A percentile compares a stretch with the other conserved stretches of the same genome.
These are phyloP conservation scores for Hyaloscypha bicolor DNA, from an alignment of 495 filamentous ascomycete species.

Conservation along the genomic window DNA sequence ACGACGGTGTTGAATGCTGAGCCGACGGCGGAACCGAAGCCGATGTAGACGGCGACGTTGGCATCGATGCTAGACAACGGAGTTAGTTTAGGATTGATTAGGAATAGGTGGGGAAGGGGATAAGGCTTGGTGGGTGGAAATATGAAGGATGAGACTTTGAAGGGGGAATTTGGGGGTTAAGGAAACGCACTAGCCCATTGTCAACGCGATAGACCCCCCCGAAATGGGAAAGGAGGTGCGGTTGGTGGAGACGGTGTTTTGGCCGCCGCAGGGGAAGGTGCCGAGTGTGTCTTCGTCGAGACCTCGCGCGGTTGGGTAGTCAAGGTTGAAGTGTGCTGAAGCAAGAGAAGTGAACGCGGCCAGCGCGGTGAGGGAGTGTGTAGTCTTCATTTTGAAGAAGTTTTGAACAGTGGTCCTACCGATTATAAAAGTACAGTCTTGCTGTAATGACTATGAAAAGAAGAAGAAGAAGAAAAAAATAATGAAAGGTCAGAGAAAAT, in stretches of 20 bases:
- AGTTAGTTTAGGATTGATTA: too few relatives aligned
- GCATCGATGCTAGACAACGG: conserved; percentile 38
- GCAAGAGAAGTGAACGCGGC: conserved; percentile 42
- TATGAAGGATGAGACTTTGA: too few relatives aligned
- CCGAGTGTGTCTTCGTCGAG: conserved; percentile 44
- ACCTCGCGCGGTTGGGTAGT: conserved; percentile 57
- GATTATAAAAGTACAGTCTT: too few relatives aligned
- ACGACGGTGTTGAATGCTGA: conserved; percentile 55
- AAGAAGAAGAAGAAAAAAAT: neutral
- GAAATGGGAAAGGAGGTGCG: conserved; percentile 54
- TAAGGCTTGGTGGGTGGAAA: too few relatives aligned
- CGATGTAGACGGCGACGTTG: conserved; percentile 57
- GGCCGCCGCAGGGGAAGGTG: conserved; percentile 57
- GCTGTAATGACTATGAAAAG: too few relatives aligned
- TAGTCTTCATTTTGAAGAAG: conserved; percentile 10
- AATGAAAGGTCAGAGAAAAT: too few relatives aligned
- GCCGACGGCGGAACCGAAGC: conserved; percentile 49
- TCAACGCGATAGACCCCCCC: conserved; percentile 52
- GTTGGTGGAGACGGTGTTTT: conserved; percentile 46
- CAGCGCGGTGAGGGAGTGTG: conserved; percentile 27
- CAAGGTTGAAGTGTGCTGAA: conserved; percentile 63
- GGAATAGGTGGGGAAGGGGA: too few relatives aligned
- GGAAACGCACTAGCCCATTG: conserved; percentile 44
- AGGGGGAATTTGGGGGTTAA: too few relatives aligned
- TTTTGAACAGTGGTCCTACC: too few relatives aligned